Evolutionary conservation across 352 stramenopile species (phyloP).

Genomic region (Globisporangium barbulae): DNA sequence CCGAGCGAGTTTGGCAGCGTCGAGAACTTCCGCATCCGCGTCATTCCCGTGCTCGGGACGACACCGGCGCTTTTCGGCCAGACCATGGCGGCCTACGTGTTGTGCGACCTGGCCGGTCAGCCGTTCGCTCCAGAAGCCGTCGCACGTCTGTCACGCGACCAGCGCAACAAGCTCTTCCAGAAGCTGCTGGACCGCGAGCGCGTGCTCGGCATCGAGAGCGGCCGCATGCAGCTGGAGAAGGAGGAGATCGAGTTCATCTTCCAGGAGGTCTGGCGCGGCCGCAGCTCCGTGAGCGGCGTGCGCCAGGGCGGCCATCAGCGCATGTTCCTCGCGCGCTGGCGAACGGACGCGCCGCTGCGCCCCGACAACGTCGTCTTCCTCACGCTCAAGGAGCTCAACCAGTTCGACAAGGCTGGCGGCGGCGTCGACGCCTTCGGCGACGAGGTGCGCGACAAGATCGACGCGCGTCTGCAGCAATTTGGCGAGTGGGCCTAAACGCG

Average conservation of each 20-base stretch:
- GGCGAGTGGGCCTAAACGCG: slow-evolving; percentile 40
- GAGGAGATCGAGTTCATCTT: slow-evolving; percentile 89
- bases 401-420: slow-evolving; percentile 40
- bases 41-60: slow-evolving; percentile 94
- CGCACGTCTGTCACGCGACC: slow-evolving; percentile 70
- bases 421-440: slow-evolving; percentile 64
- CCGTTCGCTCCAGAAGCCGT: slow-evolving; percentile 81
- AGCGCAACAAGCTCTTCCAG: slow-evolving; percentile 85
- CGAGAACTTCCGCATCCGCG: slow-evolving; percentile 95
- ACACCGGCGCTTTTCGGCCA: slow-evolving; percentile 97
- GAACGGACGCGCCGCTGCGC: slow-evolving; percentile 51
- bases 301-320: slow-evolving; percentile 74
- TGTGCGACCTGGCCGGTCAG: slow-evolving; percentile 92
- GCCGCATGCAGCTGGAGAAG: slow-evolving; percentile 70
- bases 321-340: slow-evolving; percentile 85
- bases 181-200: slow-evolving; percentile 79
- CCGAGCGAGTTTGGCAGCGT: slow-evolving; percentile 94
- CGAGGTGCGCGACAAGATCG: slow-evolving; percentile 64
- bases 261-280: slow-evolving; percentile 81
- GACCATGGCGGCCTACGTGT: slow-evolving; percentile 92
- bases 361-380: slow-evolving; percentile 88
- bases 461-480: slow-evolving; percentile 59
- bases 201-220: slow-evolving; percentile 46
- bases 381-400: slow-evolving; percentile 72
- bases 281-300: slow-evolving; percentile 64